phyloP scores from a whole-genome alignment of 139 green algal species.

The Yamagishiella unicocca region DNA sequence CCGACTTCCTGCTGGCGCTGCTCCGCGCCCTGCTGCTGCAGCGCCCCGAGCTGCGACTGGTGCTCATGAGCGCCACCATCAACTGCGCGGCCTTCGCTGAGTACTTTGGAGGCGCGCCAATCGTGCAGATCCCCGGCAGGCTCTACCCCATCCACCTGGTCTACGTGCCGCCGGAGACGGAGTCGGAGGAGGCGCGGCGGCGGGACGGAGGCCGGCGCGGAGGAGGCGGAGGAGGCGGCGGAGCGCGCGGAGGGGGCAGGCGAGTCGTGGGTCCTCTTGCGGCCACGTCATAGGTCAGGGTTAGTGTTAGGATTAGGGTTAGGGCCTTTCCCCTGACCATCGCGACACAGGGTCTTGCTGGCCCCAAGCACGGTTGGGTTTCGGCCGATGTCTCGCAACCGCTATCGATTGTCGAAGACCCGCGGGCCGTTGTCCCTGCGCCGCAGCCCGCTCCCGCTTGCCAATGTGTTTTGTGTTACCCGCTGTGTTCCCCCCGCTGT shows the following conservation, averaged over 20 bases:
- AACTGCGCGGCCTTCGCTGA: slow-evolving; percentile 58
- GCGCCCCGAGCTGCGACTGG: slow-evolving; percentile 77
- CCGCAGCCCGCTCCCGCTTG: too few species aligned
- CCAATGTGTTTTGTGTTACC: too few species aligned
- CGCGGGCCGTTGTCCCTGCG: too few species aligned
- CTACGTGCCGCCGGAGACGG: slow-evolving; percentile 47
- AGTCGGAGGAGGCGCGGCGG: not conserved
- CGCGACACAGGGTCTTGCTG: too few species aligned
- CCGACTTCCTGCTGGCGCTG: slow-evolving; percentile 91
- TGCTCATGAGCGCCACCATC: slow-evolving; percentile 94
- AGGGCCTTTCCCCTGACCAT: too few species aligned
- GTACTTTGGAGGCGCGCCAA: slow-evolving; percentile 63
- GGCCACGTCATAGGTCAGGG: too few species aligned
- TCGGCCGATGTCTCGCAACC: too few species aligned
- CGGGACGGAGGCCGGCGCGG: not conserved
- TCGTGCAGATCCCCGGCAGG: slow-evolving; percentile 60
- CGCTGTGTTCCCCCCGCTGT: too few species aligned
- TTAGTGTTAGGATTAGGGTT: too few species aligned
- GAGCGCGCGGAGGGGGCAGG: not conserved
- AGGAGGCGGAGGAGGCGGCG: slow-evolving; percentile 21
- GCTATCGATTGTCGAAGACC: too few species aligned
- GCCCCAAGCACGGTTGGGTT: too few species aligned
- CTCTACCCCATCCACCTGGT: slow-evolving; percentile 65
- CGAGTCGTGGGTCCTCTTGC: too few species aligned
- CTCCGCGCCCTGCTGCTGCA: slow-evolving; percentile 77